A percentile compares a stretch with the other conserved stretches of the same genome.
These are phyloP conservation scores for Nitzschia sp. DNA, from an alignment of 108 stramenopile genomes.

Conservation along the genomic window DNA sequence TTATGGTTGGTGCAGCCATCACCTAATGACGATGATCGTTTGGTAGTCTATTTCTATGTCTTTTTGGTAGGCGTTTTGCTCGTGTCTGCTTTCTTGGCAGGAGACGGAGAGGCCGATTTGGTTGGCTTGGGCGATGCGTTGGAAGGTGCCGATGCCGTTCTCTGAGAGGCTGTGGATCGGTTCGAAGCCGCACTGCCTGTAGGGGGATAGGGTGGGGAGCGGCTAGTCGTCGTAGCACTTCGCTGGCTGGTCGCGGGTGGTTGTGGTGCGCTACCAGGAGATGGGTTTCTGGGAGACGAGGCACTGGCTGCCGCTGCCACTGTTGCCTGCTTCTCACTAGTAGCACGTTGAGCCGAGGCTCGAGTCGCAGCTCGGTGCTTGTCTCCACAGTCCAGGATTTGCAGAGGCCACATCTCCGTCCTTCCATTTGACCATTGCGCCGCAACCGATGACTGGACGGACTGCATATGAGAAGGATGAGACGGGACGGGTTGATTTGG, in stretches of 20 bases:
- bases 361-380: slow-evolving; percentile 43
- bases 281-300: not conserved
- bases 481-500: slow-evolving; percentile 44
- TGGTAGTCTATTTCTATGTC: not conserved
- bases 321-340: not conserved
- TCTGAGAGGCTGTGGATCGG: not conserved
- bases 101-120: not conserved
- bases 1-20: too few relatives aligned
- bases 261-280: not conserved
- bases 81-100: not conserved
- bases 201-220: not conserved
- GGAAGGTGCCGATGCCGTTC: too few relatives aligned
- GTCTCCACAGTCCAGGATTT: slow-evolving; percentile 67
- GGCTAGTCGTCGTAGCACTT: not conserved
- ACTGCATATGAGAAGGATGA: slow-evolving; percentile 74
- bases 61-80: not conserved
- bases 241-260: not conserved
- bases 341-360: slow-evolving; percentile 1
- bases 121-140: not conserved
- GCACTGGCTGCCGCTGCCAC: not conserved
- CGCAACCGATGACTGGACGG: slow-evolving; percentile 62
- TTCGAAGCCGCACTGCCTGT: not conserved
- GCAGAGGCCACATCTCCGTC: slow-evolving; percentile 83
- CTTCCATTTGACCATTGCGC: slow-evolving; percentile 44
- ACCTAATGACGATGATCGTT: not conserved